phyloP scores from a whole-genome alignment of 805 yeast genomes.

The Yarrowia divulgata region DNA sequence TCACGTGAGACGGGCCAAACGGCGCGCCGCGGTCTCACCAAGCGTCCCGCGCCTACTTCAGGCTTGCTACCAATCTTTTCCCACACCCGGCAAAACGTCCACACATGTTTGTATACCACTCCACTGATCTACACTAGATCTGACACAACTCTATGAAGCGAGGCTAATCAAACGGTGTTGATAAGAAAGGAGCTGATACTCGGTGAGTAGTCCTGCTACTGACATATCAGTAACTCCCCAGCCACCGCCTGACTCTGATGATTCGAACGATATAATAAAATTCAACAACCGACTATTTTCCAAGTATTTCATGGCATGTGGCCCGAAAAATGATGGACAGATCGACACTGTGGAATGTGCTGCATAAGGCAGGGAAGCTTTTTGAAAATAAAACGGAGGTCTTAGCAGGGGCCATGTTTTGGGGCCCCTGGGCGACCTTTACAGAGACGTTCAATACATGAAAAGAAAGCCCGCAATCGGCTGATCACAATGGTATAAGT shows the following conservation, averaged over 20 bases:
- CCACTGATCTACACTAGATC: conserved; percentile 14
- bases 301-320: too few species aligned
- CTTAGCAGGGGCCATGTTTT: background rate
- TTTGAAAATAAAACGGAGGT: background rate
- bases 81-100: background rate
- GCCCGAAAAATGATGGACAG: background rate
- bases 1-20: background rate
- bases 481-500: background rate
- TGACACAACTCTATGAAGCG: conserved; percentile 12
- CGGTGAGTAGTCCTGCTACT: background rate
- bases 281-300: background rate
- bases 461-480: background rate
- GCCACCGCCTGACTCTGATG: background rate
- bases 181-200: too few species aligned
- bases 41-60: background rate
- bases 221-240: background rate
- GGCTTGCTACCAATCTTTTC: background rate
- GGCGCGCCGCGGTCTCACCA: too few species aligned
- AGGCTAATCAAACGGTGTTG: background rate
- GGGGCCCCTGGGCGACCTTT: background rate
- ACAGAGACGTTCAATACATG: background rate
- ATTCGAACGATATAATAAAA: background rate
- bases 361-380: conserved; percentile 1
- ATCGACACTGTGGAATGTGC: conserved; percentile 25
- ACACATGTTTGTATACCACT: background rate